phyloP scores from a whole-genome alignment of 352 stramenopile species.

The Globisporangium iwayamae region DNA sequence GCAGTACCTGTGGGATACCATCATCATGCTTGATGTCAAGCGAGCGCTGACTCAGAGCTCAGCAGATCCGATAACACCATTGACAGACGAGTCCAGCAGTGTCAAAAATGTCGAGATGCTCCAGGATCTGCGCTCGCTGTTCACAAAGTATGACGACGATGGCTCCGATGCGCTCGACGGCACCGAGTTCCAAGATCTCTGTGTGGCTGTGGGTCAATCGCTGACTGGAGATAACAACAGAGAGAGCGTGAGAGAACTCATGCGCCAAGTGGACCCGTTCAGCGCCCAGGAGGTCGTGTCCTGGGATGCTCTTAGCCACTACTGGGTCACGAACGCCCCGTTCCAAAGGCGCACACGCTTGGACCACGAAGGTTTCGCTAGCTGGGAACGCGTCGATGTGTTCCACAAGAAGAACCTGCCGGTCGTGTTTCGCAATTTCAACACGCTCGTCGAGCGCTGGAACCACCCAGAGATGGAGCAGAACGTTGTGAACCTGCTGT shows the following conservation, averaged over 20 bases:
- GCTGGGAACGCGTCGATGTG: constrained; percentile 46
- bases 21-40: constrained; percentile 22
- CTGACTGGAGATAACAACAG: constrained; percentile 20
- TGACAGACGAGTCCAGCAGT: constrained; percentile 12
- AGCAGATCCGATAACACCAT: not conserved
- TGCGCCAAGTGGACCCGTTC: constrained; percentile 41
- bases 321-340: constrained; percentile 44
- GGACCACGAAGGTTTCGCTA: constrained; percentile 6
- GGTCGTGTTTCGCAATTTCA: constrained; percentile 30
- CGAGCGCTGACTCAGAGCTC: constrained; percentile 5
- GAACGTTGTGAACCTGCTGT: constrained; percentile 31
- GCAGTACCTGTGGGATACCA: constrained; percentile 26
- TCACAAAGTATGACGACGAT: constrained; percentile 61
- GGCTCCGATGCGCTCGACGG: constrained; percentile 38
- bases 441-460: constrained; percentile 45
- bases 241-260: constrained; percentile 26
- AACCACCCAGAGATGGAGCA: constrained; percentile 48
- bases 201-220: constrained; percentile 43
- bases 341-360: constrained; percentile 49
- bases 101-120: constrained; percentile 27
- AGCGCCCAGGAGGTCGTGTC: constrained; percentile 25
- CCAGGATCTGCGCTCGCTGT: constrained; percentile 45
- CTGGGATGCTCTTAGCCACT: constrained; percentile 50
- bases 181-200: constrained; percentile 58
- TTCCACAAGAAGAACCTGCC: constrained; percentile 22